Evolutionary conservation across 2,329 filamentous ascomycete species (phyloP).

Genomic region (Helminthosporium solani): DNA sequence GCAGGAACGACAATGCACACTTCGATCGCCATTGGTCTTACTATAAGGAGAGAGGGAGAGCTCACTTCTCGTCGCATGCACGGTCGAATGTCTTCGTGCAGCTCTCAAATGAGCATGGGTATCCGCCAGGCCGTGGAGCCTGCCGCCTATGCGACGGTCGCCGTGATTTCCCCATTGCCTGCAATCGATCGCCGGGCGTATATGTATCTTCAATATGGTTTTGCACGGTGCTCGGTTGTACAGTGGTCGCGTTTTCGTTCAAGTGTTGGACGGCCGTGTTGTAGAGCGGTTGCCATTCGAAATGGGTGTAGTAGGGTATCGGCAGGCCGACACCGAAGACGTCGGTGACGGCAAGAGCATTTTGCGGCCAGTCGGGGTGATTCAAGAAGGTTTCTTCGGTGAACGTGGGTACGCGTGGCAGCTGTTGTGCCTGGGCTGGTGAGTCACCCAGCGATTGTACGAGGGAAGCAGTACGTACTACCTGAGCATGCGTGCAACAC

Average conservation of each 20-base stretch:
- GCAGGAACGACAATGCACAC: conserved; percentile 1
- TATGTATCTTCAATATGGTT: conserved; percentile 32
- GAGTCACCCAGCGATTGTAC: conserved; percentile 2
- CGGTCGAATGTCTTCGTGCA: conserved; percentile 34
- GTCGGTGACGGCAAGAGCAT: conserved; percentile 6
- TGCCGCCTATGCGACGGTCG: conserved; percentile 22
- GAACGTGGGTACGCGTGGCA: conserved; percentile 9
- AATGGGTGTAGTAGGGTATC: conserved; percentile 8
- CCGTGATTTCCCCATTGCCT: conserved; percentile 5
- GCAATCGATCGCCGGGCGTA: conserved; percentile 29
- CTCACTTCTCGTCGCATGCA: conserved; percentile 40
- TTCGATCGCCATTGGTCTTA: not conserved
- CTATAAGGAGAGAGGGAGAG: conserved; percentile 6
- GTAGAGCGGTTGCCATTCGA: conserved; percentile 8
- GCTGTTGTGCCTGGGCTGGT: conserved; percentile 17
- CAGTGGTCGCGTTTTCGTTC: conserved; percentile 25
- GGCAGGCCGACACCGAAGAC: conserved; percentile 9
- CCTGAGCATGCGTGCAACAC: conserved; percentile 22
- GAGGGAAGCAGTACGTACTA: conserved; percentile 14
- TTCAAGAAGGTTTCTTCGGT: conserved; percentile 12
- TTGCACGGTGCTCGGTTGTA: conserved; percentile 28
- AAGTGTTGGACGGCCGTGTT: conserved; percentile 16
- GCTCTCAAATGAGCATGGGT: conserved; percentile 19
- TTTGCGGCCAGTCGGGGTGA: conserved; percentile 18
- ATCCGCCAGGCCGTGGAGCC: conserved; percentile 27